Evolutionary conservation across 140 eudicot species (phyloP), one percentile per base, ranked within the genome.

Genomic region (Senecio squalidus): DNA sequence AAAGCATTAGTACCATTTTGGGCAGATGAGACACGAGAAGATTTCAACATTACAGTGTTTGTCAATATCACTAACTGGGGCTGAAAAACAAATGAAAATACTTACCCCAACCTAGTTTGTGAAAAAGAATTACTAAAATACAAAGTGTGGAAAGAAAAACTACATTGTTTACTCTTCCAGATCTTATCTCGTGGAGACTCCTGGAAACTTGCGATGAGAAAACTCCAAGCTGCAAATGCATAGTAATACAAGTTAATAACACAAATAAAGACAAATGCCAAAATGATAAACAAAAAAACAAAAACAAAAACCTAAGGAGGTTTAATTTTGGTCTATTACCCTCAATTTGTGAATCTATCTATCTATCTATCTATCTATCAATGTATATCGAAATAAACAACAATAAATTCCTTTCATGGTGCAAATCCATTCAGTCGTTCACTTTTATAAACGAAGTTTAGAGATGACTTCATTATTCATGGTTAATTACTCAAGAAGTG

Each of bases 181-280:
- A 83, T 74, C 68, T 83, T 83, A 62, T 90, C 98, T 18, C 88
- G 88, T 20, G 96, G 84, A 43, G 96, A 86, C 74, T 91, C 98
- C 75, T 86, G 94, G 72, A 91, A 91, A 91, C 96, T 80, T 91
- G 98, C 70, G 98, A 91, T 33, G 98, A 91, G 80, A 91, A 91
- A 69, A 84, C 94, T 80, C 98, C 96, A 60, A 91, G 94, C 98
- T 91, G 86, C 62, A 45, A 60, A 57, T 11, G 59, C 27, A 53
- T 40, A 60, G 60, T 50, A 24, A 20, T 6, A 13, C 45, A n/a
- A 21, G 48, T 20, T 58, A 20, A 24, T 5, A 61, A 17, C 18
- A 15, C 10, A 61, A 18, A 10, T 31, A 31, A 9, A n/a, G n/a
- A n/a, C n/a, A n/a, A n/a, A n/a, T n/a, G n/a, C 14, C 43, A 36